Evolutionary conservation across 1,139 yeast species (phyloP), one percentile per base, ranked within the genome.

Genomic region (Lodderomyces metapsilosis): DNA sequence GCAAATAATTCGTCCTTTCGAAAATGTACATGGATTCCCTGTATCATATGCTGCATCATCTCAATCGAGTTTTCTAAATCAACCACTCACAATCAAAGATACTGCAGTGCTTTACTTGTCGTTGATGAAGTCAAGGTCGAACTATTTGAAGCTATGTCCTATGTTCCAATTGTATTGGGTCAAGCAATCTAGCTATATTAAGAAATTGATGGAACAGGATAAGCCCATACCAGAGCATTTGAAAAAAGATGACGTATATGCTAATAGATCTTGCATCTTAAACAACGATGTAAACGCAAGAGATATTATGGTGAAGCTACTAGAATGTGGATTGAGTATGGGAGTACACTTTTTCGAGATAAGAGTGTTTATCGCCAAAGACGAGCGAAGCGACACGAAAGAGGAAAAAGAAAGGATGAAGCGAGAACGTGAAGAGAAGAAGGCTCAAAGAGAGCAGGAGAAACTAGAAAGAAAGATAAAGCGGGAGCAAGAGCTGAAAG

Each of bases 291-390:
- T 71, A 8, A 80, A 80, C 58, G 84, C 84, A 27, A 71, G 95
- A 51, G 98, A 92, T 51, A 83, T 83, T 41, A 89, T 91, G 96
- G 86, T 88, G 44, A 88, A 88, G 57, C 66, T 92, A 44, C 80
- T 94, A 53, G 97, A 91, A 52, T 81, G 91, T 43, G 65, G 71
- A 1, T 62, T 89, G 66, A 70, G 73, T 5, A 71, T 86, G 30
- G 98, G 97, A 0, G 96, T 96, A 0, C 98, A 92, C 62, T 64
- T 68, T 0, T 87, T 88, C 59, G 89, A 84, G 34, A 76, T 85
- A 5, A 70, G 95, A 47, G 61, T 92, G 36, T 92, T 87, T 60
- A 83, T 89, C 20, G 80, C 89, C 40, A 87, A 88, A 52, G 95
- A 88, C 53, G 95, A 82, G 16, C 50, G 78, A 24, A 62, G 74